Conservation (phyloP, 2,329 filamentous ascomycete genomes). For the Ceratocystis albifundus region DNA sequence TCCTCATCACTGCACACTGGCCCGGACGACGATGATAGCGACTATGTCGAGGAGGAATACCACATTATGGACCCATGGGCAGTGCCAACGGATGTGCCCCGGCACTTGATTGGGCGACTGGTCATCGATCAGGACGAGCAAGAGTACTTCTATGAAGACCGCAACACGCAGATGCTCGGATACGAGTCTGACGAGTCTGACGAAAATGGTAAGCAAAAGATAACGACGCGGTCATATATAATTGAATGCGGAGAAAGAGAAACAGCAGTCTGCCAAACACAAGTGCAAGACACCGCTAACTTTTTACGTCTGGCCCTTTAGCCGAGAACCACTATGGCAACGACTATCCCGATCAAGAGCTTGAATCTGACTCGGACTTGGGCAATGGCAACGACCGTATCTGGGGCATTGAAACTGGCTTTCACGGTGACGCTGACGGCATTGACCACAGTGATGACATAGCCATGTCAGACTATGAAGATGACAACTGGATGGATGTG, state of each 20-base stretch:
- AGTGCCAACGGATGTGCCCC: constrained; percentile 37
- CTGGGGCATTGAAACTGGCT: constrained; percentile 37
- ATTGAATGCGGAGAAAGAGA: neutral
- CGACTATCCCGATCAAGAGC: constrained; percentile 71
- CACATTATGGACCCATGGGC: constrained; percentile 46
- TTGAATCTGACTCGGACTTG: constrained; percentile 47
- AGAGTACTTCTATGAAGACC: constrained; percentile 42
- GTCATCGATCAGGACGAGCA: constrained; percentile 47
- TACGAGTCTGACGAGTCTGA: constrained; percentile 50
- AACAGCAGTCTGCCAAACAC: neutral
- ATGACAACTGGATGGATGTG: constrained; percentile 30
- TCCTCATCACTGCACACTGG: constrained; percentile 27
- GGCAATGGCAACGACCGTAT: constrained; percentile 35
- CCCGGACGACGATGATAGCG: constrained; percentile 38
- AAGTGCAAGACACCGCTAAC: constrained; percentile 16
- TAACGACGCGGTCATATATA: neutral
- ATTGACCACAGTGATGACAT: constrained; percentile 32
- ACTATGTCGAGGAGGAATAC: constrained; percentile 55
- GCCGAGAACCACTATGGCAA: constrained; percentile 69
- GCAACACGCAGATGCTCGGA: constrained; percentile 27
- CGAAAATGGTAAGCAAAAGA: constrained; percentile 44
- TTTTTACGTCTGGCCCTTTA: constrained; percentile 27
- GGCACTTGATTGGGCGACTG: constrained; percentile 44
- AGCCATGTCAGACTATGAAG: constrained; percentile 31
- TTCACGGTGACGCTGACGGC: constrained; percentile 42